Conservation (phyloP, 768 basidiomycete genomes). For the Russula compacta region DNA sequence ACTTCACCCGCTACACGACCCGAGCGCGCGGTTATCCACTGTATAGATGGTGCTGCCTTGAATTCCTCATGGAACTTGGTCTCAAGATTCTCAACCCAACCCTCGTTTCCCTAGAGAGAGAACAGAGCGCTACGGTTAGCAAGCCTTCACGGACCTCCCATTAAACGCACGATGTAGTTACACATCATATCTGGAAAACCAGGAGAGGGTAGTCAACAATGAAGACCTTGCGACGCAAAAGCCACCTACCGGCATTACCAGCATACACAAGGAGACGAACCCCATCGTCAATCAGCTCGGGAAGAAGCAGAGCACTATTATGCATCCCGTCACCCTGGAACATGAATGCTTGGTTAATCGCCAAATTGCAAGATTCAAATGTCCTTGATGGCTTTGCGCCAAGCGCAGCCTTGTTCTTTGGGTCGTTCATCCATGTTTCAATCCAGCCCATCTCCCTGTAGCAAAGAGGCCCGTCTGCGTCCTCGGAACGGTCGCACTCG, state of each 20-base stretch:
- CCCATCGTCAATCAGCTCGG: constrained; percentile 74
- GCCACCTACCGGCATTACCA: constrained; percentile 54
- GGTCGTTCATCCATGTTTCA: constrained; percentile 79
- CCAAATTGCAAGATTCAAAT: constrained; percentile 68
- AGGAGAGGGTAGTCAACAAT: not conserved
- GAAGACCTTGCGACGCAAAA: not conserved
- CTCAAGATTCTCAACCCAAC: constrained; percentile 61
- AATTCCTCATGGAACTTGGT: constrained; percentile 58
- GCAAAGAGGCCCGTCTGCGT: constrained; percentile 53
- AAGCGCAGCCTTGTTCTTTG: constrained; percentile 66
- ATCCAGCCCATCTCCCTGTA: constrained; percentile 80
- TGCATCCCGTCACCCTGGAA: constrained; percentile 82
- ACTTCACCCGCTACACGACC: constrained; percentile 59
- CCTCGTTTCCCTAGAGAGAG: constrained; percentile 58
- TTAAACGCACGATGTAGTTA: constrained; percentile 56
- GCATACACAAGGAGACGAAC: constrained; percentile 84
- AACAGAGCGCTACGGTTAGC: not conserved
- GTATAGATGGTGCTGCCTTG: constrained; percentile 34
- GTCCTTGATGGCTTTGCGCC: constrained; percentile 53
- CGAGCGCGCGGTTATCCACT: constrained; percentile 46
- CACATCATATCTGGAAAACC: constrained; percentile 58
- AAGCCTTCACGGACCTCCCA: not conserved
- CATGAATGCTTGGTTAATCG: constrained; percentile 73
- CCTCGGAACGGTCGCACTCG: constrained; percentile 60
- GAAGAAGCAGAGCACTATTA: constrained; percentile 69